A percentile compares a stretch with the other conserved stretches of the same genome.
These are phyloP conservation scores for Eucalyptus regnans DNA, from an alignment of 345 rosid species.

Conservation along the genomic window DNA sequence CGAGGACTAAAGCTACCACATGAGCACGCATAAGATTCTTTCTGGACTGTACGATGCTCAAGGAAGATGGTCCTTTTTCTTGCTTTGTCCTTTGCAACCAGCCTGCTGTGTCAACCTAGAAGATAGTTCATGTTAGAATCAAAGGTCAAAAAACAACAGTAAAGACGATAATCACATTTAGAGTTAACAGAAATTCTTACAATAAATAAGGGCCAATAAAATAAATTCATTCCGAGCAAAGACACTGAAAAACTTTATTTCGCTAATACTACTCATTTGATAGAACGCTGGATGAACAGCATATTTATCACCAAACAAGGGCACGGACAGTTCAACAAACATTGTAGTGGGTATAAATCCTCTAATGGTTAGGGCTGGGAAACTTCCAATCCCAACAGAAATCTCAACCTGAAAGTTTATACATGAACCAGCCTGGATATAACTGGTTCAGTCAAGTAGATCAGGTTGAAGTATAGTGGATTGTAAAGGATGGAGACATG, in stretches of 20 bases:
- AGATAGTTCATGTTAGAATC: neutral
- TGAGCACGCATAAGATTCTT: conserved; percentile 95
- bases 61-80: conserved; percentile 87
- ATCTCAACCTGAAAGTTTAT: neutral
- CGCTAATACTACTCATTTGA: neutral
- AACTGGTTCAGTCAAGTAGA: neutral
- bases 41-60: conserved; percentile 91
- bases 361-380: neutral
- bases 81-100: conserved; percentile 85
- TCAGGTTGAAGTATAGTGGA: neutral
- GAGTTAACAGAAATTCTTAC: neutral
- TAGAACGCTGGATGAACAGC: neutral
- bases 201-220: neutral
- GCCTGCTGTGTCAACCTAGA: conserved; percentile 95
- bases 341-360: neutral
- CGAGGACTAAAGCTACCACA: conserved; percentile 80
- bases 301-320: neutral
- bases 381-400: neutral
- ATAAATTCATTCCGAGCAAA: neutral
- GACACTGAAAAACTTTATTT: neutral
- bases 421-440: neutral
- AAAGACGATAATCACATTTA: neutral
- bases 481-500: neutral
- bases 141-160: neutral
- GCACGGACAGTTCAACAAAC: neutral